Base-by-base conservation (phyloP, 2,329 filamentous ascomycete species). In the Beauveria australis region DNA sequence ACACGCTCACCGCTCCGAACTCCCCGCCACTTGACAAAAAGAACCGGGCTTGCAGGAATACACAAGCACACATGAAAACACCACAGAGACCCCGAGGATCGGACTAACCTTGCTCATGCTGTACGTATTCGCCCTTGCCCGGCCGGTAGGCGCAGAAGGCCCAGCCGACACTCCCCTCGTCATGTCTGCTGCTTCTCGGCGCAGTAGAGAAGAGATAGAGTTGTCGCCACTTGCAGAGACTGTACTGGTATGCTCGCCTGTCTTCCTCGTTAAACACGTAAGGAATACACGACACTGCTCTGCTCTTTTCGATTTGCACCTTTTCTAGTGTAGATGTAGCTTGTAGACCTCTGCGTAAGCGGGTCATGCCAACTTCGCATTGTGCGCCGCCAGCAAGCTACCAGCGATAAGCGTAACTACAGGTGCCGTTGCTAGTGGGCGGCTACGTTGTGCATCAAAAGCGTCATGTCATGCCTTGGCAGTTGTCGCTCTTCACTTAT, bases 51-150 rank as follows among this genome's bases (percentile, higher is more conserved):
- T 51, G 33, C 12, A 24, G 9, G 16, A 37, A 44, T 8, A 16
- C 24, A 33, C 12, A 33, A 33, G 52, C 61, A 54, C 59, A 58
- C 24, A 54, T n/a, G 52, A 51, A 52, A 37, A 58, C 26, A 33
- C 40, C 33, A 19, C 14, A 37, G 26, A 33, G 49, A 61, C 61
- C 62, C 19, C 47, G 30, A 26, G 44, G 16, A 19, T 46, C 14
- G 33, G 47, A 62, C 70, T 67, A 64, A 75, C 73, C 71, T 71
- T 74, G 67, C 75, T 75, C 60, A 77, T 75, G 64, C 68, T 76
- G 71, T 72, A 77, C 14, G 75, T 78, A 54, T 77, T 74, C 58
- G 67, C 69, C 55, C 72, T 67, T 57, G 68, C 63, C 63, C 72
- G 67, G 48, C 69, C 69, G 53, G 64, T 65, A 40, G 69, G 66